Percentiles rank a stretch among this genome's conserved stretches.
phyloP scores from a whole-genome alignment of 2,329 filamentous ascomycete species.

The Macrophomina tecta region DNA sequence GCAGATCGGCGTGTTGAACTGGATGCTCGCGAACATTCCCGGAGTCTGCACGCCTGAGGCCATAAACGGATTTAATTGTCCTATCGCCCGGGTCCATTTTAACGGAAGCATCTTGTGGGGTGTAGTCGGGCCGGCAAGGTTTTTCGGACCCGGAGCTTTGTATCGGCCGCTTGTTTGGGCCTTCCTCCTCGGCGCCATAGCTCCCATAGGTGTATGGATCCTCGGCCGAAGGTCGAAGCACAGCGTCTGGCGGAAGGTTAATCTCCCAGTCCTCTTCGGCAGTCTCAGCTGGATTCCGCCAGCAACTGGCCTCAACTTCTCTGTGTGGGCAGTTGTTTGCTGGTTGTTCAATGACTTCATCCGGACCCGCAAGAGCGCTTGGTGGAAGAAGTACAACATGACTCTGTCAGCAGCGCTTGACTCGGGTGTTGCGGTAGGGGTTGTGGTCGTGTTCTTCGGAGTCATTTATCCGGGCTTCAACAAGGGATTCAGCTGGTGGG shows the following conservation, averaged over 20 bases:
- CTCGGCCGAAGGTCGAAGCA: constrained; percentile 64
- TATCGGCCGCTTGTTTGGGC: constrained; percentile 82
- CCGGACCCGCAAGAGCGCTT: constrained; percentile 70
- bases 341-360: constrained; percentile 83
- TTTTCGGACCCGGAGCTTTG: constrained; percentile 77
- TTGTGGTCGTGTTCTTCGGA: constrained; percentile 84
- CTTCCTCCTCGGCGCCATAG: constrained; percentile 76
- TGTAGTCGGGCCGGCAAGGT: constrained; percentile 80
- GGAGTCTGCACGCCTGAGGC: constrained; percentile 79
- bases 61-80: constrained; percentile 87
- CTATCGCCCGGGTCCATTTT: constrained; percentile 86
- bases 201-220: constrained; percentile 76
- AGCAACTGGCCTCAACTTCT: constrained; percentile 82
- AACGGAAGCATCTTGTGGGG: constrained; percentile 91
- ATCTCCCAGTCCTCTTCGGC: constrained; percentile 82
- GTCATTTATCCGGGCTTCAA: constrained; percentile 82
- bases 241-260: constrained; percentile 75
- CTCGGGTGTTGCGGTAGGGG: constrained; percentile 80
- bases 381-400: constrained; percentile 95
- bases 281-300: constrained; percentile 86
- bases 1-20: constrained; percentile 84
- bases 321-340: constrained; percentile 84
- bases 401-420: constrained; percentile 83
- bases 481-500: constrained; percentile 82
- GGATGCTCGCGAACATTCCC: constrained; percentile 82